Conservation (phyloP, 257 asterid species). For the Ballota nigra region DNA sequence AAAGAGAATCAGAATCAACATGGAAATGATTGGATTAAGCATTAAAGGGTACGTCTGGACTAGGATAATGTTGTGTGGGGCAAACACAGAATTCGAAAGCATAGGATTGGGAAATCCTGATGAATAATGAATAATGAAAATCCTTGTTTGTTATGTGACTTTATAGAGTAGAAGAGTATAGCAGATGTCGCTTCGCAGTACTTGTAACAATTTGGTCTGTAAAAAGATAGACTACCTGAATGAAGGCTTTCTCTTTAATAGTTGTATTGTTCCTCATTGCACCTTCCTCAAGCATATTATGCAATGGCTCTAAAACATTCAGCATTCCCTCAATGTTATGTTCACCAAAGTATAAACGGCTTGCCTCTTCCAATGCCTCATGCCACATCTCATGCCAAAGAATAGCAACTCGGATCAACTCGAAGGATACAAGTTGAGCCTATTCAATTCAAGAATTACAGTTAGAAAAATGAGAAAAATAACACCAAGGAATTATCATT, state of each 20-base stretch:
- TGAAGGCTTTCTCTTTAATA: constrained; percentile 81
- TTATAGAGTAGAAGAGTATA: neutral
- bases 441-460: constrained; percentile 32
- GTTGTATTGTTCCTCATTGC: constrained; percentile 79
- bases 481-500: constrained; percentile 6
- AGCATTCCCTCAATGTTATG: constrained; percentile 97
- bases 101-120: neutral
- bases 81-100: neutral
- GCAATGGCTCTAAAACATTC: constrained; percentile 91
- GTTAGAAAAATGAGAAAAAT: constrained; percentile 31
- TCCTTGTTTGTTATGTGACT: neutral
- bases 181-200: neutral
- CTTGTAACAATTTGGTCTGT: neutral
- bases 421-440: constrained; percentile 99
- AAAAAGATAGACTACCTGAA: constrained; percentile 58
- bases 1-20: neutral
- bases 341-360: constrained; percentile 97
- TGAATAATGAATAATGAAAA: neutral
- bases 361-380: constrained; percentile 97
- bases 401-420: constrained; percentile 96
- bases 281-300: constrained; percentile 94
- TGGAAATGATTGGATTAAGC: neutral
- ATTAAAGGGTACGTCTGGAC: neutral
- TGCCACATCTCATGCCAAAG: constrained; percentile 99
- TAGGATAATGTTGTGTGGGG: neutral